These are phyloP conservation scores for Cylindricascospora bacillispora DNA, from an alignment of 1,139 yeast genomes.

Conservation along the genomic window DNA sequence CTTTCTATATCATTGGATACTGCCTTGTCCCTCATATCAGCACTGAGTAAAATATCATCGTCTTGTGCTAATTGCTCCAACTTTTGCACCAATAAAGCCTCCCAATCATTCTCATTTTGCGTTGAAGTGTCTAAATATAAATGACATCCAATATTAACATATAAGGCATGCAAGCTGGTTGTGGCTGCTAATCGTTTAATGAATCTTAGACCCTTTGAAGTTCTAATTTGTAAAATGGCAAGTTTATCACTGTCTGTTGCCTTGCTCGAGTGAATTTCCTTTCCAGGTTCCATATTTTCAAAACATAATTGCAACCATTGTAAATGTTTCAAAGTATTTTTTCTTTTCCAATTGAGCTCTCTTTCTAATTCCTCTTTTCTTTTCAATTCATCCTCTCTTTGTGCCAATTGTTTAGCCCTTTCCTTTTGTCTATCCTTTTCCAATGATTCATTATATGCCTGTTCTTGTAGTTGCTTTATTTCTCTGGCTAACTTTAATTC, in stretches of 20 bases:
- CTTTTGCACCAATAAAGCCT: conserved; percentile 6
- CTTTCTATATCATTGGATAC: conserved; percentile 1
- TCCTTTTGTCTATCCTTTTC: conserved; percentile 24
- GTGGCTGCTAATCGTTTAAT: conserved; percentile 40
- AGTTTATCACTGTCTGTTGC: conserved; percentile 6
- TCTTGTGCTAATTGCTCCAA: conserved; percentile 5
- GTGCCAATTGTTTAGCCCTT: conserved; percentile 8
- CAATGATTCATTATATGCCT: conserved; percentile 28
- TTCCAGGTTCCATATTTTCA: conserved; percentile 5
- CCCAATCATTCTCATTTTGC: conserved; percentile 1
- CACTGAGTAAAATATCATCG: background rate
- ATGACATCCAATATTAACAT: conserved; percentile 45
- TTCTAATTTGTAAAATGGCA: conserved; percentile 33
- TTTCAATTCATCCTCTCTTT: conserved; percentile 6
- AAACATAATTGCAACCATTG: conserved; percentile 15
- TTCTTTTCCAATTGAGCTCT: background rate
- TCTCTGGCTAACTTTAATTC: conserved; percentile 28
- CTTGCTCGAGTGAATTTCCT: background rate
- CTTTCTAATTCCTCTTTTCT: conserved; percentile 9
- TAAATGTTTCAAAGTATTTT: conserved; percentile 9
- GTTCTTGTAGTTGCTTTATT: conserved; percentile 28
- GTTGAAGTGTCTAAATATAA: conserved; percentile 15
- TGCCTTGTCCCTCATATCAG: background rate
- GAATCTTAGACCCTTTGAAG: conserved; percentile 49
- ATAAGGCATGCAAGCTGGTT: conserved; percentile 46